Evolutionary conservation across 352 stramenopile species (phyloP).

Genomic region (Pythium dissimile): DNA sequence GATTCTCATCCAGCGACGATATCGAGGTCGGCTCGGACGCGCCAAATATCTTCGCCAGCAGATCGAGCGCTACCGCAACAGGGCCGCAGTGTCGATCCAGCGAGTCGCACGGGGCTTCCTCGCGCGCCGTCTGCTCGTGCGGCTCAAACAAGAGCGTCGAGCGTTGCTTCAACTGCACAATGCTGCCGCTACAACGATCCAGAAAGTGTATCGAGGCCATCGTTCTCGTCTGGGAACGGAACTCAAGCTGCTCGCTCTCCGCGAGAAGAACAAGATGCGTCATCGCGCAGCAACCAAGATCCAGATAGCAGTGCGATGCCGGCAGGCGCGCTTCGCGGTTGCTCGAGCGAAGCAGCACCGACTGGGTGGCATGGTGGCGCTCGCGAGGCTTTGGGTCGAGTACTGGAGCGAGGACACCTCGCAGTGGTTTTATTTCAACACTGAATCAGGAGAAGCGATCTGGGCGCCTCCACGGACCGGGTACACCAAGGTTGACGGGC

Average conservation of each 20-base stretch:
- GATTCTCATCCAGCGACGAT: conserved; percentile 59
- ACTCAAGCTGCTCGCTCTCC: conserved; percentile 57
- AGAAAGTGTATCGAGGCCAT: conserved; percentile 71
- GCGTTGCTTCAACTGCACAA: conserved; percentile 32
- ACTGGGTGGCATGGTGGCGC: conserved; percentile 33
- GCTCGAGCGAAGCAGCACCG: conserved; percentile 29
- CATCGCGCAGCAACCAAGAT: conserved; percentile 61
- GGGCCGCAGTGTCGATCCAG: conserved; percentile 57
- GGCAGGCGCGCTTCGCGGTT: conserved; percentile 43
- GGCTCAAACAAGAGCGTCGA: conserved; percentile 30
- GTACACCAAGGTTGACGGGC: conserved; percentile 67
- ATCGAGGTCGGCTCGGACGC: conserved; percentile 62
- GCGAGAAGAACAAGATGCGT: conserved; percentile 52
- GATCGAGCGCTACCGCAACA: conserved; percentile 46
- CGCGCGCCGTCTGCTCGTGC: conserved; percentile 29
- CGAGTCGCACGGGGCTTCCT: conserved; percentile 36
- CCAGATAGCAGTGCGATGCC: conserved; percentile 47
- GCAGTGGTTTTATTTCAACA: conserved; percentile 81
- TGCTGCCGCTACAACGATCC: conserved; percentile 48
- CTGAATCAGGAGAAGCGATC: conserved; percentile 63
- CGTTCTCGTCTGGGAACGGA: conserved; percentile 66
- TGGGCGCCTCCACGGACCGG: conserved; percentile 64
- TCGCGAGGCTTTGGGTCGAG: conserved; percentile 58
- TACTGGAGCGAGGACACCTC: conserved; percentile 74
- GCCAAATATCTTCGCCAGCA: conserved; percentile 54